These are phyloP conservation scores for Immersiporthe knoxdaviesiana DNA, from an alignment of 2,329 filamentous ascomycete genomes.

Conservation along the genomic window DNA sequence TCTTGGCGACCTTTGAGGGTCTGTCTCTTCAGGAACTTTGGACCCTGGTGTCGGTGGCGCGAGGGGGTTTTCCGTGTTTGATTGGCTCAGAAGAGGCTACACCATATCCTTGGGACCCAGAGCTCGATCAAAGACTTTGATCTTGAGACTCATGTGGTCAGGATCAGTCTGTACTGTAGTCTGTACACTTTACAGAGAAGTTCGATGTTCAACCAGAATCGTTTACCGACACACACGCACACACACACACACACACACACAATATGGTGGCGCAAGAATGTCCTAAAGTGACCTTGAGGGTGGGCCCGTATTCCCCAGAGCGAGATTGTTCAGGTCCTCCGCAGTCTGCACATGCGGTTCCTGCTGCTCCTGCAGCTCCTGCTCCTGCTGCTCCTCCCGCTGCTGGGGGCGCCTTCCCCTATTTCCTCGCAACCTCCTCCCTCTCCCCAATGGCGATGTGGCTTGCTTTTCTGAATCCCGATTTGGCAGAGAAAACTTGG, in stretches of 20 bases:
- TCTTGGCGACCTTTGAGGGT: background rate
- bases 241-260: background rate
- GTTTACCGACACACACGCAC: background rate
- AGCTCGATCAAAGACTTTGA: background rate
- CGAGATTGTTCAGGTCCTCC: slow-evolving; percentile 29
- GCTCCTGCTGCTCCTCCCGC: background rate
- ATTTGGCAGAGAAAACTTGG: background rate
- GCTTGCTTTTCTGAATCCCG: slow-evolving; percentile 22
- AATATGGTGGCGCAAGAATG: slow-evolving; percentile 11
- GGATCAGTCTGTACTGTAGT: background rate
- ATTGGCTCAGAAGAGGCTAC: background rate
- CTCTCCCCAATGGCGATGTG: slow-evolving; percentile 13
- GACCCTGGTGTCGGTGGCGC: background rate
- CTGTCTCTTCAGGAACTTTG: background rate
- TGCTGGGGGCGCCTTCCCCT: slow-evolving; percentile 19
- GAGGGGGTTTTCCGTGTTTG: background rate
- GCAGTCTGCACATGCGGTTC: slow-evolving; percentile 16
- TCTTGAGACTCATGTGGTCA: background rate
- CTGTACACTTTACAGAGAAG: background rate
- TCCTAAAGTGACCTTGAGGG: slow-evolving; percentile 12
- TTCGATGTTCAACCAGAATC: background rate
- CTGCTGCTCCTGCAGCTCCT: slow-evolving; percentile 8
- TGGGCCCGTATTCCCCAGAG: slow-evolving; percentile 14
- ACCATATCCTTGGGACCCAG: background rate
- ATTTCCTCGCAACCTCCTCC: slow-evolving; percentile 4